Evolutionary conservation across 2,329 filamentous ascomycete genomes (phyloP).

Genomic region (Tolypocladium ovalisporum): DNA sequence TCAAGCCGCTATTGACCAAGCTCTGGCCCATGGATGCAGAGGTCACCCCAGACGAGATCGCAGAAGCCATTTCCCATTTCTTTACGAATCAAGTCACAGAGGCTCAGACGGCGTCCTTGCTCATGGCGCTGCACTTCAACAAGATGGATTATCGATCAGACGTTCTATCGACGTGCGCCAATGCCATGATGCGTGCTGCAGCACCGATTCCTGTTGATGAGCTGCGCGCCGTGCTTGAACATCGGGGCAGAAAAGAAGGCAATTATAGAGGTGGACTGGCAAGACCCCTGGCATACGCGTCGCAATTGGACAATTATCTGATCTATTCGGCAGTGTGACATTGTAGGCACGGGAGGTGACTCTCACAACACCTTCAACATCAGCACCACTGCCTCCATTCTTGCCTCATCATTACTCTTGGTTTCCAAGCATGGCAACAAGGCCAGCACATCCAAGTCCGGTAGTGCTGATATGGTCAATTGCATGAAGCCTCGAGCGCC

Average conservation of each 20-base stretch:
- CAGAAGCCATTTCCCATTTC: slow-evolving; percentile 79
- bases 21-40: slow-evolving; percentile 50
- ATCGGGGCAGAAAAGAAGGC: slow-evolving; percentile 54
- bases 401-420: slow-evolving; percentile 75
- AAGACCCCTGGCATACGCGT: slow-evolving; percentile 23
- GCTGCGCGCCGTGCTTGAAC: slow-evolving; percentile 50
- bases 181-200: slow-evolving; percentile 73
- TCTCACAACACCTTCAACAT: slow-evolving; percentile 98
- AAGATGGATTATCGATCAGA: slow-evolving; percentile 73
- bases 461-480: slow-evolving; percentile 83
- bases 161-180: slow-evolving; percentile 76
- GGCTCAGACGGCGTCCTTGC: slow-evolving; percentile 74
- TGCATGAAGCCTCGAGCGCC: slow-evolving; percentile 63
- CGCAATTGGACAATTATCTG: neutral
- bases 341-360: slow-evolving; percentile 94
- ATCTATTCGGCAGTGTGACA: slow-evolving; percentile 53
- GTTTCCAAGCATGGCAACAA: slow-evolving; percentile 94
- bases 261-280: slow-evolving; percentile 75
- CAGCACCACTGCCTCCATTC: slow-evolving; percentile 85
- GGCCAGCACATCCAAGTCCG: slow-evolving; percentile 89
- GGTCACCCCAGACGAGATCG: slow-evolving; percentile 71
- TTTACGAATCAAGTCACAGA: slow-evolving; percentile 86
- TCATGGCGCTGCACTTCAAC: slow-evolving; percentile 89
- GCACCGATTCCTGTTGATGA: slow-evolving; percentile 55
- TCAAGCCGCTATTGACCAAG: slow-evolving; percentile 62